Evolutionary conservation across 257 asterid genomes (phyloP), one percentile per base, ranked within the genome.

Genomic region (Galeopsis tetrahit): DNA sequence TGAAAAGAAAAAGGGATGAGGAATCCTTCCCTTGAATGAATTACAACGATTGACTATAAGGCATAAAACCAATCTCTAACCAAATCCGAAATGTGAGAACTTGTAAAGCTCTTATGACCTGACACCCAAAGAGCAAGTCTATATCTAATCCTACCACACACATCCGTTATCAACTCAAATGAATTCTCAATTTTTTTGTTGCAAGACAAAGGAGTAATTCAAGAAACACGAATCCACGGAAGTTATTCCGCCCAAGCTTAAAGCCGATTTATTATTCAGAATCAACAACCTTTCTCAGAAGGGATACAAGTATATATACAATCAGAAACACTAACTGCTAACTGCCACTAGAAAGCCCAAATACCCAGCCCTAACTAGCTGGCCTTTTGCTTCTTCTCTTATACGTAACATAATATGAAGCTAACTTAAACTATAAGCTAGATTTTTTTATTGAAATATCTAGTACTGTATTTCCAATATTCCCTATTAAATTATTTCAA

Each of bases 401-500:
- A 21, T 21, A 21, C 28, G 28, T 21, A 21, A 21, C 28, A 21
- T 21, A 42, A 48, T 13, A 48, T 48, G 55, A 48, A 48, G 7
- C 55, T 13, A 48, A 48, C 7, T 11, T 13, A 48, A 48, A 48
- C 55, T 48, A 13, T 4, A 4, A 51, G 31, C 28, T 51, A 51
- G 31, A 51, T 51, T 51, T 51, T 49, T 10, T 48, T 10, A 28
- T 40, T 5, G 34, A 55, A 56, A 6, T 39, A 28, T 52, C 66
- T 42, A 66, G 43, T 7, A 34, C 10, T 14, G 31, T 11, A 44
- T 40, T 51, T 35, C 13, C 34, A 46, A 68, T 39, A 38, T 21
- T 55, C 28, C 70, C 70, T 48, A 46, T 10, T 46, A 62, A 59
- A 68, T 64, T 17, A 21, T 28, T n/a, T 44, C 39, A 46, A 71